Evolutionary conservation across 768 basidiomycete species (phyloP).

Genomic region (Thelephora aurantiotincta): DNA sequence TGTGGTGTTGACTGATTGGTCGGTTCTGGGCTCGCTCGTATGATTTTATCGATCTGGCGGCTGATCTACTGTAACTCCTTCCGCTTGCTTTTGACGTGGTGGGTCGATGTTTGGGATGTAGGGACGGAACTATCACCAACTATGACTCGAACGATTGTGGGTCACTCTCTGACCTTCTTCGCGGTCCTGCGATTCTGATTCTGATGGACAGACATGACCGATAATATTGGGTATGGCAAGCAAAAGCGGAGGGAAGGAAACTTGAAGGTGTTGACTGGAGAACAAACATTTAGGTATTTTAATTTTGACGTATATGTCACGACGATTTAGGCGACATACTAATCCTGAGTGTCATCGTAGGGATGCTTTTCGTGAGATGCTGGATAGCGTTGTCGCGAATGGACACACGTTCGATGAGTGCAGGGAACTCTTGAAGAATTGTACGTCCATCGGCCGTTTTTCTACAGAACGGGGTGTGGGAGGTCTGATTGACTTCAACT

Average conservation of each 20-base stretch:
- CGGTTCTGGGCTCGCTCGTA: constrained; percentile 19
- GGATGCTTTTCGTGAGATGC: constrained; percentile 81
- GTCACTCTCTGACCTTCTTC: constrained; percentile 12
- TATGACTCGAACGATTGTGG: constrained; percentile 87
- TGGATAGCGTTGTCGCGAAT: constrained; percentile 60
- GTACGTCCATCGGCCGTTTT: constrained; percentile 26
- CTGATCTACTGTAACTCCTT: not conserved
- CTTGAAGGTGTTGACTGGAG: constrained; percentile 52
- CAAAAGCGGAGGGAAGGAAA: constrained; percentile 64
- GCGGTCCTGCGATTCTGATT: not conserved
- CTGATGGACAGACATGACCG: constrained; percentile 54
- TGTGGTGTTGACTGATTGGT: constrained; percentile 88
- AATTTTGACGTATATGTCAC: not conserved
- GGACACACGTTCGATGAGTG: constrained; percentile 81
- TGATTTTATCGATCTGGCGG: constrained; percentile 3
- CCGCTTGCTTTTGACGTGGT: not conserved
- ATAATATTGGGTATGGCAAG: constrained; percentile 77
- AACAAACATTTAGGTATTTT: constrained; percentile 51
- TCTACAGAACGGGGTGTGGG: not conserved
- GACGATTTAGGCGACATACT: not conserved
- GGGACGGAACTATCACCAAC: constrained; percentile 91
- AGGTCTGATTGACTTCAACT: constrained; percentile 4
- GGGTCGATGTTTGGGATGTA: constrained; percentile 13
- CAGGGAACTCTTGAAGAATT: constrained; percentile 56
- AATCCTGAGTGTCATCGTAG: constrained; percentile 21